Percentiles rank a stretch among this genome's conserved stretches.
These are phyloP conservation scores for Dalbergia cochinchinensis DNA, from an alignment of 306 rosid genomes.

Conservation along the genomic window DNA sequence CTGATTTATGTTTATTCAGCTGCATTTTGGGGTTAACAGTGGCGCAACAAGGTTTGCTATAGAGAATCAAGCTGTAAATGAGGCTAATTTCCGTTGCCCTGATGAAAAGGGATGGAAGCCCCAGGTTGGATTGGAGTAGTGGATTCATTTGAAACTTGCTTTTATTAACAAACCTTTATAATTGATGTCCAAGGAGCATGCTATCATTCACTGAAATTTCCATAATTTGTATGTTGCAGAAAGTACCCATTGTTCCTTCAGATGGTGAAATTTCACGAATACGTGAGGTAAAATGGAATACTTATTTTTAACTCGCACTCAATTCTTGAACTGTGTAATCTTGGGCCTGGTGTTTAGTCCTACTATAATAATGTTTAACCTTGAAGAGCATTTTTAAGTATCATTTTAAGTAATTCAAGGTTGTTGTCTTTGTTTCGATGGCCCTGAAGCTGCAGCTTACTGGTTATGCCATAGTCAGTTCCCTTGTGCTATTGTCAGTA, in stretches of 20 bases:
- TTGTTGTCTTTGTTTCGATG: conserved; percentile 14
- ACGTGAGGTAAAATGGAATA: conserved; percentile 68
- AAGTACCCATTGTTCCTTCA: conserved; percentile 77
- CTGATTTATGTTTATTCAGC: conserved; percentile 52
- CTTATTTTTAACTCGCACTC: conserved; percentile 4
- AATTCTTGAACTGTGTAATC: conserved; percentile 17
- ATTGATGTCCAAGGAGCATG: conserved; percentile 1
- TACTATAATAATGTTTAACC: not conserved
- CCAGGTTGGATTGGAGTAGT: conserved; percentile 61
- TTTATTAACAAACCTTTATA: conserved; percentile 28
- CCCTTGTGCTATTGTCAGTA: not conserved
- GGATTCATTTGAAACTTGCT: conserved; percentile 19
- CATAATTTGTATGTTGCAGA: conserved; percentile 66
- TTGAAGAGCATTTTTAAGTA: conserved; percentile 14
- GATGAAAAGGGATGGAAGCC: conserved; percentile 99
- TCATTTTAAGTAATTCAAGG: conserved; percentile 7
- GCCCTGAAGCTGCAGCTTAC: conserved; percentile 23
- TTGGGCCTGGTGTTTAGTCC: not conserved
- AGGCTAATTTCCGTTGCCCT: conserved; percentile 96
- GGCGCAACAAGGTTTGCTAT: conserved; percentile 92
- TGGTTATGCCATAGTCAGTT: not conserved
- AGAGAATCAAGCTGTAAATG: conserved; percentile 96
- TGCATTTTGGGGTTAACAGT: conserved; percentile 97
- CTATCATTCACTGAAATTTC: conserved; percentile 26
- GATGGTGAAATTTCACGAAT: conserved; percentile 72